Percentiles rank a stretch among this genome's conserved stretches.
Evolutionary conservation across 108 stramenopile genomes (phyloP).

Genomic region (Cyclotella cryptica): DNA sequence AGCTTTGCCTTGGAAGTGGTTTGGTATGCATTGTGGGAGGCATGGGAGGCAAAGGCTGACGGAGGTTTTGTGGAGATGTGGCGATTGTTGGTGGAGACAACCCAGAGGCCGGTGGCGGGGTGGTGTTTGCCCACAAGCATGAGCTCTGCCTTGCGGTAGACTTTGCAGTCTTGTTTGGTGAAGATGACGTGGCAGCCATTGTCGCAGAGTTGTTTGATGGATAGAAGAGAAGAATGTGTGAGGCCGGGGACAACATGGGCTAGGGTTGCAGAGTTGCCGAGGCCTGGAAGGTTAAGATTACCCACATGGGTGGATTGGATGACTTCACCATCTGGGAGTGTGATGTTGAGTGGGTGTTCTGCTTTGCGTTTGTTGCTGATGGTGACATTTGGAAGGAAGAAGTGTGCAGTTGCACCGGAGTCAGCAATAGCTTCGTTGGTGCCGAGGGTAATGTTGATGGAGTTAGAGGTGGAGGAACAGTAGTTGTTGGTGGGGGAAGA

Average conservation of each 20-base stretch:
- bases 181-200: constrained; percentile 26
- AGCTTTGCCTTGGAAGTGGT: constrained; percentile 8
- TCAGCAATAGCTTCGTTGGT: constrained; percentile 11
- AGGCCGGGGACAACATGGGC: constrained; percentile 33
- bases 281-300: constrained; percentile 19
- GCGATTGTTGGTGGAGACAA: not conserved
- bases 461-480: not conserved
- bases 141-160: constrained; percentile 10
- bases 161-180: constrained; percentile 5
- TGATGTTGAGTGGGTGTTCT: constrained; percentile 17
- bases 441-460: not conserved
- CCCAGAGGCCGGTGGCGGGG: constrained; percentile 26
- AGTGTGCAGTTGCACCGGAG: constrained; percentile 23
- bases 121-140: constrained; percentile 12
- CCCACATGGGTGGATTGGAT: constrained; percentile 38
- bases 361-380: constrained; percentile 10
- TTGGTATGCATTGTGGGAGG: constrained; percentile 2
- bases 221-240: constrained; percentile 22
- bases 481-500: not conserved
- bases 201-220: constrained; percentile 25
- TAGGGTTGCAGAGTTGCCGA: not conserved
- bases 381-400: constrained; percentile 5
- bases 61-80: no score
- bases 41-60: not conserved
- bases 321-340: constrained; percentile 20